A percentile compares a stretch with the other conserved stretches of the same genome.
Conservation (phyloP, 768 basidiomycete genomes). For the Boletus eberwhitei region DNA sequence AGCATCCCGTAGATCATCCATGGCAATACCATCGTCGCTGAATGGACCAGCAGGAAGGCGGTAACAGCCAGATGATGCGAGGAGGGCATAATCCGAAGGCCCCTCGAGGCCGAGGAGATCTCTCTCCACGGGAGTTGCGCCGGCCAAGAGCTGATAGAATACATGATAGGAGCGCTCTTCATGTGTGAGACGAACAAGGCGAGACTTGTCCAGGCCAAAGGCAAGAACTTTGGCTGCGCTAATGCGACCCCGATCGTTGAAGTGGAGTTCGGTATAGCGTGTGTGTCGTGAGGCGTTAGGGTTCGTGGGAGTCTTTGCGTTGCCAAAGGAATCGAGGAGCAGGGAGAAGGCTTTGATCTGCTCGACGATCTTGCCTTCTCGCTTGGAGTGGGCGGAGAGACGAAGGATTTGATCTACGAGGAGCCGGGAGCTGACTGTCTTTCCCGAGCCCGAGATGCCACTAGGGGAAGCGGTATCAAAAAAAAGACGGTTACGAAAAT, state of each 20-base stretch:
- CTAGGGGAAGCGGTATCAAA: constrained; percentile 32
- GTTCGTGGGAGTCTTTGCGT: constrained; percentile 60
- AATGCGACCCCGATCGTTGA: constrained; percentile 54
- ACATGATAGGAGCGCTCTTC: constrained; percentile 66
- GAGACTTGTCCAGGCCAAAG: constrained; percentile 62
- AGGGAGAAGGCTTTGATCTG: constrained; percentile 54
- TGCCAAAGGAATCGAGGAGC: constrained; percentile 62
- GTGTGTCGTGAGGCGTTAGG: constrained; percentile 63
- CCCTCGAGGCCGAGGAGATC: constrained; percentile 54
- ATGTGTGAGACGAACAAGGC: constrained; percentile 48
- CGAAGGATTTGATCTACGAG: constrained; percentile 58
- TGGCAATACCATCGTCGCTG: constrained; percentile 55
- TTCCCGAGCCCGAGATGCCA: constrained; percentile 64
- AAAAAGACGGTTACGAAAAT: constrained; percentile 7
- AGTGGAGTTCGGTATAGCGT: constrained; percentile 60
- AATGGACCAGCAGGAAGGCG: constrained; percentile 61
- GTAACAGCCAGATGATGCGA: constrained; percentile 60
- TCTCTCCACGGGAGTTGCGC: constrained; percentile 52
- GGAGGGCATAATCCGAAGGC: constrained; percentile 53
- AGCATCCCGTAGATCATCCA: constrained; percentile 56
- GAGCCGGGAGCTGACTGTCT: constrained; percentile 49
- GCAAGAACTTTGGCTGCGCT: constrained; percentile 55
- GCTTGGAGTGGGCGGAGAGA: constrained; percentile 56
- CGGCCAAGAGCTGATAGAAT: constrained; percentile 64
- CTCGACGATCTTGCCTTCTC: constrained; percentile 48